phyloP scores from a whole-genome alignment of 1,139 yeast genomes.

The Candida tropicalis region DNA sequence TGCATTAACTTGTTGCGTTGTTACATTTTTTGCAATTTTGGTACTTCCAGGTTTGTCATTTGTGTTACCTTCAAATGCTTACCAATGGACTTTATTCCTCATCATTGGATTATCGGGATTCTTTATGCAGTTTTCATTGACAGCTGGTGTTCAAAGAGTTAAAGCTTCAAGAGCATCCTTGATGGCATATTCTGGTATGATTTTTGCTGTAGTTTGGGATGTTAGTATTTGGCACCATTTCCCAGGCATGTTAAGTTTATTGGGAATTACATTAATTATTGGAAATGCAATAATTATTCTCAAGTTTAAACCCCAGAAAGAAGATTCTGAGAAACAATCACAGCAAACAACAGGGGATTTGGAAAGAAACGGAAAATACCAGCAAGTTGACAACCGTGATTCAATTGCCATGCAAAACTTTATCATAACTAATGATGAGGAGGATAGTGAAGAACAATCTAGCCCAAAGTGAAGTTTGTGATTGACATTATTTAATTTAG shows the following conservation, averaged over 20 bases:
- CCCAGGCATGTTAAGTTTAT: constrained; percentile 67
- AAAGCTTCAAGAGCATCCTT: constrained; percentile 77
- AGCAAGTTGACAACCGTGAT: constrained; percentile 18
- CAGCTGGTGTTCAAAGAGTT: constrained; percentile 85
- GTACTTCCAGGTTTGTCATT: constrained; percentile 61
- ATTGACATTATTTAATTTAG: neutral
- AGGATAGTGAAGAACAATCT: constrained; percentile 14
- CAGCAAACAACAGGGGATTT: constrained; percentile 12
- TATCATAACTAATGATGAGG: constrained; percentile 28
- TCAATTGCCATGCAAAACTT: constrained; percentile 29
- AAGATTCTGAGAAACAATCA: constrained; percentile 12
- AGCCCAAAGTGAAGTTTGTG: neutral
- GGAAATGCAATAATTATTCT: constrained; percentile 67
- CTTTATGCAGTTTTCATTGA: constrained; percentile 73
- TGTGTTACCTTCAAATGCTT: constrained; percentile 56
- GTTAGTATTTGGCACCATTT: constrained; percentile 68
- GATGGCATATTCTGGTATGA: constrained; percentile 73
- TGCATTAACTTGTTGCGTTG: constrained; percentile 59
- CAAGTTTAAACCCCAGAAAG: constrained; percentile 41
- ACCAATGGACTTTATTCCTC: constrained; percentile 67
- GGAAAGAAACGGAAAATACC: constrained; percentile 20
- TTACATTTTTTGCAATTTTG: constrained; percentile 58
- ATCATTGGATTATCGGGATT: constrained; percentile 79
- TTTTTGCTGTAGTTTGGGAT: constrained; percentile 83
- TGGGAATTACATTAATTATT: constrained; percentile 71